Conservation (phyloP, 768 basidiomycete species). For the Hericium alpestre region DNA sequence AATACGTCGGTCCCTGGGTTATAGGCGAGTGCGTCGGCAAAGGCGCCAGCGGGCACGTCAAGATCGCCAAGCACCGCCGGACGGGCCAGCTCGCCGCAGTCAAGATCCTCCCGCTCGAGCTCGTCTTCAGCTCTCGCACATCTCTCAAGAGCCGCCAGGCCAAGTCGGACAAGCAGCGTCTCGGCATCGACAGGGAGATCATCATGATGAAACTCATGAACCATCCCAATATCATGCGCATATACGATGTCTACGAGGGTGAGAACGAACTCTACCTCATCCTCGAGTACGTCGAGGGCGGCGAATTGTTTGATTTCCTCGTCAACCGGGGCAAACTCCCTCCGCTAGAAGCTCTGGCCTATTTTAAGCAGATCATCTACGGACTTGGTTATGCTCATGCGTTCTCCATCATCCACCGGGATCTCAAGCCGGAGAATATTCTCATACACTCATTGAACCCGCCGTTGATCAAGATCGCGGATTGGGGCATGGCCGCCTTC, state of each 20-base stretch:
- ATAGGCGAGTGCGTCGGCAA: slow-evolving; percentile 91
- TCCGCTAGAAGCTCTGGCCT: slow-evolving; percentile 73
- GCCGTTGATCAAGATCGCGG: slow-evolving; percentile 88
- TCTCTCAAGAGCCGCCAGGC: slow-evolving; percentile 56
- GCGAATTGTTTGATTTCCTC: slow-evolving; percentile 93
- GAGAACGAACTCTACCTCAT: slow-evolving; percentile 85
- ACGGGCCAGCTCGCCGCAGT: slow-evolving; percentile 91
- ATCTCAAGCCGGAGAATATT: slow-evolving; percentile 97
- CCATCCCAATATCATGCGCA: slow-evolving; percentile 90
- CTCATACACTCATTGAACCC: slow-evolving; percentile 75
- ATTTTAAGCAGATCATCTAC: slow-evolving; percentile 92
- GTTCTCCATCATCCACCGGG: slow-evolving; percentile 95
- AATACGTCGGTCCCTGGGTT: slow-evolving; percentile 82
- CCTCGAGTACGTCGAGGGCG: slow-evolving; percentile 90
- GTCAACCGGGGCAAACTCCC: slow-evolving; percentile 79
- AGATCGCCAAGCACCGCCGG: slow-evolving; percentile 77
- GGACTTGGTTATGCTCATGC: slow-evolving; percentile 95
- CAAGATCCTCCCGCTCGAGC: slow-evolving; percentile 85
- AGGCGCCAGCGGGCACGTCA: slow-evolving; percentile 89
- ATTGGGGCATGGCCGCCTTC: slow-evolving; percentile 98
- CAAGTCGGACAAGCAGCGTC: slow-evolving; percentile 69
- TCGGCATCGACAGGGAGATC: slow-evolving; percentile 89
- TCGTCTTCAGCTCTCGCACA: slow-evolving; percentile 61
- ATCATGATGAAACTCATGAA: slow-evolving; percentile 99
- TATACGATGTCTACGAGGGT: slow-evolving; percentile 94